These are phyloP conservation scores for maize (Zea mays) DNA, from an alignment of 176 grass and related monocot species.

Conservation along the genomic window DNA sequence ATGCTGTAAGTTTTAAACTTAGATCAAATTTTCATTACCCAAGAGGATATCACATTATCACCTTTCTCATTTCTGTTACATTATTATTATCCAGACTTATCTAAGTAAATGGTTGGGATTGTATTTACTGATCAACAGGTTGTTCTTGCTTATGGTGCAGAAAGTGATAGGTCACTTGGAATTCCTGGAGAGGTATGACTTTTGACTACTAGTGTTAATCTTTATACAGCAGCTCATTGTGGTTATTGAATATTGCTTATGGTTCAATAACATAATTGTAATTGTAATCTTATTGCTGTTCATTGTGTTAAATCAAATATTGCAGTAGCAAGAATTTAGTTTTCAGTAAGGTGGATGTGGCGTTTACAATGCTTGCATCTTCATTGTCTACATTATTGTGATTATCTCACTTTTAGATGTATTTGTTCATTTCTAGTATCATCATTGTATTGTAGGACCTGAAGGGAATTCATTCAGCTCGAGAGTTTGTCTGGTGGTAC, in stretches of 20 bases:
- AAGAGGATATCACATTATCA: background rate
- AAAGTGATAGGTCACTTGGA: slow-evolving; percentile 83
- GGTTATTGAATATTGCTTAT: background rate
- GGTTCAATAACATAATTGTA: background rate
- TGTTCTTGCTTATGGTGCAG: slow-evolving; percentile 96
- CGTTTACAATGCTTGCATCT: slow-evolving; percentile 16
- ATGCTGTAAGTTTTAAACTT: slow-evolving; percentile 62
- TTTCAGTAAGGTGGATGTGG: slow-evolving; percentile 3
- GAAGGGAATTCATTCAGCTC: slow-evolving; percentile 78
- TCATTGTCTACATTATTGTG: background rate
- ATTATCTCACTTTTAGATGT: background rate
- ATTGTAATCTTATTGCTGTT: slow-evolving; percentile 6
- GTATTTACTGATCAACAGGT: slow-evolving; percentile 52
- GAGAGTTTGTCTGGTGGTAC: slow-evolving; percentile 99
- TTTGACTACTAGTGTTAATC: slow-evolving; percentile 24
- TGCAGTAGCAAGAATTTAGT: background rate
- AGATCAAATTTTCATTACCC: background rate
- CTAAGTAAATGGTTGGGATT: background rate
- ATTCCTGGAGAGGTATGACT: slow-evolving; percentile 76
- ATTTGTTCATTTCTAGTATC: slow-evolving; percentile 19
- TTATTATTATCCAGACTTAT: background rate
- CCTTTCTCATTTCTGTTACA: slow-evolving; percentile 2
- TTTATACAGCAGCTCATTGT: background rate
- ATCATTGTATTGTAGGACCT: slow-evolving; percentile 58
- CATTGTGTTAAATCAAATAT: background rate